Percentiles rank a stretch among this genome's conserved stretches.
These are phyloP conservation scores for Saccharomycopsis fodiens DNA, from an alignment of 805 yeast genomes.

Conservation along the genomic window DNA sequence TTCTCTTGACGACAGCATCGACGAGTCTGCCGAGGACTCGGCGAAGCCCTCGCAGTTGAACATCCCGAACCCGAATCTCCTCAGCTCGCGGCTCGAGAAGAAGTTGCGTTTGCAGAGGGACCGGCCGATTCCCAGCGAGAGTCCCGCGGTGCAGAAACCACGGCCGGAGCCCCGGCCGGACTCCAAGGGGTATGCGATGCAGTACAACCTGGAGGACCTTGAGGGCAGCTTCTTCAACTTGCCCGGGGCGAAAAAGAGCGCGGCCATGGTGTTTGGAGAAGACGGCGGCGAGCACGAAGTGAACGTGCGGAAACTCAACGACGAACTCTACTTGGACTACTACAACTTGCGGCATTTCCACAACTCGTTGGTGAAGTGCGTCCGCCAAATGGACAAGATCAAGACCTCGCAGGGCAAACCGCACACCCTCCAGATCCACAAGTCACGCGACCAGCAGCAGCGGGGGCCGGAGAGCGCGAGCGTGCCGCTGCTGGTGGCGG, in stretches of 20 bases:
- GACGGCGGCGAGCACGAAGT: not conserved
- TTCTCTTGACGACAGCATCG: not conserved
- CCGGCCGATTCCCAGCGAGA: not conserved
- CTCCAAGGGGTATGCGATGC: not conserved
- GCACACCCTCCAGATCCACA: not conserved
- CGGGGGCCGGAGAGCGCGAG: not conserved
- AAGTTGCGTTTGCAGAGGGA: conserved; percentile 15
- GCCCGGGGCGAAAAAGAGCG: not conserved
- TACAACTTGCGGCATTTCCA: conserved; percentile 15
- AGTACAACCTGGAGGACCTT: not conserved
- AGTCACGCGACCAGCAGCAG: not conserved
- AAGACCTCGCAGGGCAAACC: conserved; percentile 4
- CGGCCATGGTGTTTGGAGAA: not conserved
- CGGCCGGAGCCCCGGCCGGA: not conserved
- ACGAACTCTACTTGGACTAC: conserved; percentile 18
- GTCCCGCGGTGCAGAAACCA: not conserved
- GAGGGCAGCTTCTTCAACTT: not conserved
- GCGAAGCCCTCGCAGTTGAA: not conserved
- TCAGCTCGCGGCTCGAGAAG: conserved; percentile 11
- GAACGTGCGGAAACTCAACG: conserved; percentile 18
- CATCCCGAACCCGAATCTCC: conserved; percentile 7
- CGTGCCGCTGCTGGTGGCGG: not conserved
- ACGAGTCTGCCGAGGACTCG: not conserved
- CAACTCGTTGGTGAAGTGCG: conserved; percentile 16
- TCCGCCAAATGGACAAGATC: conserved; percentile 9